phyloP scores from a whole-genome alignment of 768 basidiomycete genomes.

The Russula foetens region DNA sequence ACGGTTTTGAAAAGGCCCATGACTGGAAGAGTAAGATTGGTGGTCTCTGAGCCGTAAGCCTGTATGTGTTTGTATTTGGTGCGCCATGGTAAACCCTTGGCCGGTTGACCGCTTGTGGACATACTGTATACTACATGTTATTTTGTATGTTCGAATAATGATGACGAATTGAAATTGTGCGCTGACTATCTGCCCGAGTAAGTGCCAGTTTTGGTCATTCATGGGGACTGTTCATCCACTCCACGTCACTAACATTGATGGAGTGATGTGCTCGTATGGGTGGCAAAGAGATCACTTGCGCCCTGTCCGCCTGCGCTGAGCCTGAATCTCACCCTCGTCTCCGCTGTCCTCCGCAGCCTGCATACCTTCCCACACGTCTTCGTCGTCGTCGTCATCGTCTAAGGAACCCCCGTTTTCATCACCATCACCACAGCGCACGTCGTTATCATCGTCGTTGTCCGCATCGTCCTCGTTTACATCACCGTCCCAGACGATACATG shows the following conservation, averaged over 20 bases:
- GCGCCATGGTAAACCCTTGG: not conserved
- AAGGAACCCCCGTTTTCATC: no score
- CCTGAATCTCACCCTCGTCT: slow-evolving; percentile 22
- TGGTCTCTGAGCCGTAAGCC: slow-evolving; percentile 11
- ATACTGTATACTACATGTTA: no score
- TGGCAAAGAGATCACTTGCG: slow-evolving; percentile 2
- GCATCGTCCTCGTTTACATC: slow-evolving; percentile 10
- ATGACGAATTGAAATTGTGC: no score
- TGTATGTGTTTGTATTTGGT: slow-evolving; percentile 12
- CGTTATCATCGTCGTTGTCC: no score
- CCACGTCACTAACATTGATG: no score
- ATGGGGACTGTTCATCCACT: no score
- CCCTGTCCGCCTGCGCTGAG: slow-evolving; percentile 22
- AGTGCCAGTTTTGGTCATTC: no score
- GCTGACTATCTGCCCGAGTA: no score
- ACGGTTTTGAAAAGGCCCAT: slow-evolving; percentile 88
- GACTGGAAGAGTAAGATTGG: slow-evolving; percentile 85
- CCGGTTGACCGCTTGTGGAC: no score
- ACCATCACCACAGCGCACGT: slow-evolving; percentile 22
- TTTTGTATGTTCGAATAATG: not conserved
- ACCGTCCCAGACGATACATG: slow-evolving; percentile 56
- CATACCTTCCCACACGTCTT: slow-evolving; percentile 66
- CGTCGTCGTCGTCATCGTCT: not conserved
- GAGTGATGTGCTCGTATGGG: no score
- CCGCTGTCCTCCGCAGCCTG: slow-evolving; percentile 39